Conservation (phyloP, 2,329 filamentous ascomycete species). For the Aureobasidium pullulans region DNA sequence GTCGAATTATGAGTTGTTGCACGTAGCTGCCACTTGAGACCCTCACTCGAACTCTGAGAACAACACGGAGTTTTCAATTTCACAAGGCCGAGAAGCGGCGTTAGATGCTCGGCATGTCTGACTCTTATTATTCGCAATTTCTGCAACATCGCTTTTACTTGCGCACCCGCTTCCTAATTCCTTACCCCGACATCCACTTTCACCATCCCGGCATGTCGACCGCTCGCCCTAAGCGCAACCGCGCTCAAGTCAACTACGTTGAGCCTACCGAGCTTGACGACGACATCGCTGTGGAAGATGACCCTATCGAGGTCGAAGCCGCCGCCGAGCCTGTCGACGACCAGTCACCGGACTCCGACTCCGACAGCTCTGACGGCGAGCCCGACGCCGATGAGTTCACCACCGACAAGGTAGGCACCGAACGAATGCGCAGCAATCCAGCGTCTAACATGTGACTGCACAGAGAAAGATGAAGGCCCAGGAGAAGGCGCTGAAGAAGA, state of each 20-base stretch:
- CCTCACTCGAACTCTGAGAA: neutral
- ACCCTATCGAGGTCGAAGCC: neutral
- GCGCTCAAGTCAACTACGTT: neutral
- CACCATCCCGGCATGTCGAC: neutral
- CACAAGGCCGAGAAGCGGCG: neutral
- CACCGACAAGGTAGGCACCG: neutral
- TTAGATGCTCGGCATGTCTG: neutral
- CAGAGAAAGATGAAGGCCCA: neutral
- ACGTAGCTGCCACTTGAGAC: neutral
- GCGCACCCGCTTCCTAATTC: neutral
- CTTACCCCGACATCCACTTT: neutral
- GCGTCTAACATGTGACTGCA: neutral
- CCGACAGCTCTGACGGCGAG: neutral
- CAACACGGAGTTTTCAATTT: neutral
- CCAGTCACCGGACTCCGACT: neutral
- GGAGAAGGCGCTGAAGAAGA: neutral
- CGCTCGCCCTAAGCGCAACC: neutral
- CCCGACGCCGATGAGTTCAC: conserved; percentile 6
- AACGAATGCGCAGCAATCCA: neutral
- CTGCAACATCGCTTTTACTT: neutral
- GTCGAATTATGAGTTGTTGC: too few species aligned
- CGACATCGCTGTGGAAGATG: neutral
- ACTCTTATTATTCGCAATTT: too few species aligned
- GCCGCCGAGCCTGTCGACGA: neutral
- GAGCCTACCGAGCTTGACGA: neutral